These are phyloP conservation scores for Ceratonia siliqua DNA, from an alignment of 306 rosid genomes.

Conservation along the genomic window DNA sequence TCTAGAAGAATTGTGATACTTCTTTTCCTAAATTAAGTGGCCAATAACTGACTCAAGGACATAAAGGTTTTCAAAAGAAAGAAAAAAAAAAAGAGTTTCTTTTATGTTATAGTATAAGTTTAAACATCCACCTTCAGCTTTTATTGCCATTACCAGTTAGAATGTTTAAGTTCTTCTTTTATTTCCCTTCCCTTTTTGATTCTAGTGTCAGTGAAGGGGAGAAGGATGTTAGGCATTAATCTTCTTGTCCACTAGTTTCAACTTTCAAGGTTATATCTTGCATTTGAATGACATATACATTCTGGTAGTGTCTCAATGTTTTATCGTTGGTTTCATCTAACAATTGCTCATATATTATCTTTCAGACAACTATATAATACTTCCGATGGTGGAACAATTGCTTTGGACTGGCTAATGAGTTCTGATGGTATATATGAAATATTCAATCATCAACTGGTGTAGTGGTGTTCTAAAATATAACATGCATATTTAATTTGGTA, in stretches of 20 bases:
- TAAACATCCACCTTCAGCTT: neutral
- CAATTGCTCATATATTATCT: neutral
- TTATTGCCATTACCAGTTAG: neutral
- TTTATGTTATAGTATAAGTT: neutral
- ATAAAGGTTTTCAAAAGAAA: neutral
- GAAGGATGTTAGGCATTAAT: conserved; percentile 1
- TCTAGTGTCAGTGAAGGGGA: neutral
- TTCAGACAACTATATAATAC: conserved; percentile 61
- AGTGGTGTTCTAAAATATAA: conserved; percentile 12
- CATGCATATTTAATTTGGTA: conserved; percentile 5
- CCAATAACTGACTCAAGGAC: neutral
- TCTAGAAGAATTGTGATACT: neutral
- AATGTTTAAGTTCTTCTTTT: neutral
- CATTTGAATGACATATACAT: neutral
- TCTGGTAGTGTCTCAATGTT: neutral
- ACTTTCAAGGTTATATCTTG: neutral
- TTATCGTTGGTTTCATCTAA: conserved; percentile 33
- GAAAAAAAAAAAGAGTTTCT: neutral
- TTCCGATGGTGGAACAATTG: conserved; percentile 75
- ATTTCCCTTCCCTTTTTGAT: neutral
- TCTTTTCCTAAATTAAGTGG: neutral
- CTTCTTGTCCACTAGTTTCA: neutral
- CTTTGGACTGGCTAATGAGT: conserved; percentile 65
- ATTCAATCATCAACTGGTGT: conserved; percentile 18
- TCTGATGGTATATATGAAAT: conserved; percentile 52